Percentiles rank a stretch among this genome's conserved stretches.
Evolutionary conservation across 2,329 filamentous ascomycete genomes (phyloP).

Genomic region (Botryotinia calthae): DNA sequence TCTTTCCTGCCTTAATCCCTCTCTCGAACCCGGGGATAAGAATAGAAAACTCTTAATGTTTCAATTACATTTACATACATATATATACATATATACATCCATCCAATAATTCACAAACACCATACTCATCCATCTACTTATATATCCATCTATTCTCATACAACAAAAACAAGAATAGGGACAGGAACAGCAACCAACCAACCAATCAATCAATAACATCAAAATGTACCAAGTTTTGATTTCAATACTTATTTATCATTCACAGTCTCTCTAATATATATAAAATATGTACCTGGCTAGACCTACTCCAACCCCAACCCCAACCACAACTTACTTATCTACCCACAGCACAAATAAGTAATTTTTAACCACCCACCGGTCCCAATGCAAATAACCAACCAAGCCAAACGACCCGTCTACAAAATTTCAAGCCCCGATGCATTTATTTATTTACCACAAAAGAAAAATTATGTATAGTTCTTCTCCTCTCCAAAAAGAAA

Average conservation of each 20-base stretch:
- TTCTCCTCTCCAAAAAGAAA: not conserved
- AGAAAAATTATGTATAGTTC: not conserved
- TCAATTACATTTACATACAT: too few species aligned
- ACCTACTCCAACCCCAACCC: not conserved
- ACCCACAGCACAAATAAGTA: not conserved
- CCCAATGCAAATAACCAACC: constrained; percentile 1
- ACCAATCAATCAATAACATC: not conserved
- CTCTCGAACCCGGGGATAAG: too few species aligned
- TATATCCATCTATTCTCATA: too few species aligned
- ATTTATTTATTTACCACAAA: not conserved
- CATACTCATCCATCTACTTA: too few species aligned
- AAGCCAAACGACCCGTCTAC: constrained; percentile 5
- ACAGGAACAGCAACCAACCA: not conserved
- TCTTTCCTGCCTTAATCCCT: too few species aligned
- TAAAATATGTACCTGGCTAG: not conserved
- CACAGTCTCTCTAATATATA: not conserved
- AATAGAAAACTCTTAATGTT: too few species aligned
- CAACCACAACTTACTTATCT: not conserved
- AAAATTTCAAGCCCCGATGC: not conserved
- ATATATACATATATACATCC: too few species aligned
- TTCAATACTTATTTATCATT: not conserved
- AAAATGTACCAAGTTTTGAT: not conserved
- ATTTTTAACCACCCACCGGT: not conserved
- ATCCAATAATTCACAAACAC: too few species aligned
- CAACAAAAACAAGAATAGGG: too few species aligned